Evolutionary conservation across 192 early-diverging fungal species (phyloP).

Genomic region (Spizellomyces punctatus): DNA sequence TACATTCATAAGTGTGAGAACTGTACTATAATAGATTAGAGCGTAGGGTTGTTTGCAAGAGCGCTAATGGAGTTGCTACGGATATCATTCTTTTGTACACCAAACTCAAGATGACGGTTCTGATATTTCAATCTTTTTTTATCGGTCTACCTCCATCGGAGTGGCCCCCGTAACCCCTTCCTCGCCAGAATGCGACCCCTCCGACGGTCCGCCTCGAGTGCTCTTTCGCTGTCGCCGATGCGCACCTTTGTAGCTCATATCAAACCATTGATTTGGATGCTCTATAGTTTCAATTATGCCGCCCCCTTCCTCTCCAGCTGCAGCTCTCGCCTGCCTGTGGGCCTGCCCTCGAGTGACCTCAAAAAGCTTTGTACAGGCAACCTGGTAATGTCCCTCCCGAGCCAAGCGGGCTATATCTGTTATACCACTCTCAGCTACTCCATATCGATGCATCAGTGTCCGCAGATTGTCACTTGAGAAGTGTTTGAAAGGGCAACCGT

Average conservation of each 20-base stretch:
- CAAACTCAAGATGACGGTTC: too few relatives aligned
- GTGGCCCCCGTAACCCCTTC: neutral
- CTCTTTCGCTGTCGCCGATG: neutral
- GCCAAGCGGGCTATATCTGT: constrained; percentile 70
- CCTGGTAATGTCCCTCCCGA: constrained; percentile 79
- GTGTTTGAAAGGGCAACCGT: constrained; percentile 95
- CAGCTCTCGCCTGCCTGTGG: constrained; percentile 14
- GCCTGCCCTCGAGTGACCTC: constrained; percentile 63
- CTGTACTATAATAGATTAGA: too few relatives aligned
- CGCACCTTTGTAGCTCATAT: constrained; percentile 48
- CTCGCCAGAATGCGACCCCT: too few relatives aligned
- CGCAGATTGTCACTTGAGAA: constrained; percentile 68
- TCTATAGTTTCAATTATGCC: constrained; percentile 69
- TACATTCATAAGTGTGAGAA: too few relatives aligned
- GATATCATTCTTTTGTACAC: too few relatives aligned
- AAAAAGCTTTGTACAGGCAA: constrained; percentile 91
- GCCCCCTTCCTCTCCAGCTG: constrained; percentile 27
- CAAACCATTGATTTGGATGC: constrained; percentile 95
- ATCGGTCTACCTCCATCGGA: neutral
- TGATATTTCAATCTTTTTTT: neutral
- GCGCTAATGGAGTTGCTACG: too few relatives aligned
- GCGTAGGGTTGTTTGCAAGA: too few relatives aligned
- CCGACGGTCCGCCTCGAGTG: neutral
- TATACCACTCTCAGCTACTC: constrained; percentile 61
- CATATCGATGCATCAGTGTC: constrained; percentile 57